Percentiles rank a stretch among this genome's conserved stretches.
Evolutionary conservation across 139 green algal genomes (phyloP).

Genomic region (Coelastrella sp.): DNA sequence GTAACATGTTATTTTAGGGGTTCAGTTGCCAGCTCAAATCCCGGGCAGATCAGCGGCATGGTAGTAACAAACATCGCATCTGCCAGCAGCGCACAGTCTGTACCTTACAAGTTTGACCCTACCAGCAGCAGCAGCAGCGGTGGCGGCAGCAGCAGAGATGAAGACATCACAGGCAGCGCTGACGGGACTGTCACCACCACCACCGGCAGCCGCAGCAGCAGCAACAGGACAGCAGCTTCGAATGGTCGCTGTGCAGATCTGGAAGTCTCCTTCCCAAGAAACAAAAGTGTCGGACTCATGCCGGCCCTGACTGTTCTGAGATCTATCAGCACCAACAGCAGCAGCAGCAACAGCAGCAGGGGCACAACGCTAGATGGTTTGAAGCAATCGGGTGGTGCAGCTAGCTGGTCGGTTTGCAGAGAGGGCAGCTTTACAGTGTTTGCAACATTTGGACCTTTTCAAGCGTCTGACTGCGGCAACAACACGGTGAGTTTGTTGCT

Average conservation of each 20-base stretch:
- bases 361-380: no score
- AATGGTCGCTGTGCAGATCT: neutral
- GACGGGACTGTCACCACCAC: neutral
- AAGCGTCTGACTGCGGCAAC: neutral
- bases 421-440: neutral
- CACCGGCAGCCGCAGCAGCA: neutral
- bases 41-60: neutral
- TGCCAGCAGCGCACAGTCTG: neutral
- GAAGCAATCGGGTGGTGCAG: no score
- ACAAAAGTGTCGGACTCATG: no score
- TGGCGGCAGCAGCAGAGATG: neutral
- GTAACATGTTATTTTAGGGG: neutral
- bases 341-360: no score
- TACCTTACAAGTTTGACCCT: neutral
- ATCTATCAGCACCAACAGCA: no score
- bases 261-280: no score
- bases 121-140: neutral
- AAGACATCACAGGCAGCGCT: neutral
- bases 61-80: neutral
- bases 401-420: neutral
- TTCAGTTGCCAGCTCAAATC: neutral
- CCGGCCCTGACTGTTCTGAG: no score
- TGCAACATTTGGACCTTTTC: neutral
- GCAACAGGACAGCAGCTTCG: neutral
- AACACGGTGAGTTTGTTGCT: neutral